Base-by-base conservation (phyloP, 2,329 filamentous ascomycete species). In the Xylariaceae sp. region DNA sequence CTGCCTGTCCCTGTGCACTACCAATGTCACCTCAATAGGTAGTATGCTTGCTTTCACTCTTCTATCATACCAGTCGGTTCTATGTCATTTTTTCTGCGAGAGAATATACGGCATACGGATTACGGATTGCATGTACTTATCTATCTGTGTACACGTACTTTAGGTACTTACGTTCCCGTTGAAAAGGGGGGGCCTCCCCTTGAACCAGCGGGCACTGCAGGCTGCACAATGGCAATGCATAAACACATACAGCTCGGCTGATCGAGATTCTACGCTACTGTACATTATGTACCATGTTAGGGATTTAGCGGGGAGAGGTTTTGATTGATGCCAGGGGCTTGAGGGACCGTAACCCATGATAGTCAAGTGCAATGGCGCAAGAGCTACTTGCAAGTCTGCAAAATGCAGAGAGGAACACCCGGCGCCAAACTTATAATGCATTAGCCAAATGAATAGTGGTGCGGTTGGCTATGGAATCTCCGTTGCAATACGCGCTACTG, bases 381-480 rank as follows among this genome's bases (percentile, higher is more conserved):
- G 23, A 48, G 9, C 44, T 45, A 15, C 42, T 45, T 45, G 42
- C 42, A 45, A 45, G 42, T 5, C 53, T 37, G 23, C 53, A 17
- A 23, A 49, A 42, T 18, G 23, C 53, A 49, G n/a, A 56, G 47
- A 48, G 45, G 47, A 56, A 50, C 47, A 50, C 15, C 13, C 15
- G 48, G 10, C 47, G 55, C 55, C 44, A 57, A 42, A 17, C 55
- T 35, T 23, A 18, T 44, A 47, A 35, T 18, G 50, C 55, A 47
- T 52, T 57, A 52, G 55, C 51, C 37, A 59, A 59, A 59, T 59
- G 57, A 59, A 59, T 59, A 53, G 52, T 59, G 52, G 57, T 51
- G 17, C 47, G 44, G 18, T 53, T 54, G 51, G 42, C 13, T 53
- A 44, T 50, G 35, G 51, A 53, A 53, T 53, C 51, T 49, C 51